Base-by-base conservation (phyloP, 148 eudicot species). In the Chenopodium formosanum region DNA sequence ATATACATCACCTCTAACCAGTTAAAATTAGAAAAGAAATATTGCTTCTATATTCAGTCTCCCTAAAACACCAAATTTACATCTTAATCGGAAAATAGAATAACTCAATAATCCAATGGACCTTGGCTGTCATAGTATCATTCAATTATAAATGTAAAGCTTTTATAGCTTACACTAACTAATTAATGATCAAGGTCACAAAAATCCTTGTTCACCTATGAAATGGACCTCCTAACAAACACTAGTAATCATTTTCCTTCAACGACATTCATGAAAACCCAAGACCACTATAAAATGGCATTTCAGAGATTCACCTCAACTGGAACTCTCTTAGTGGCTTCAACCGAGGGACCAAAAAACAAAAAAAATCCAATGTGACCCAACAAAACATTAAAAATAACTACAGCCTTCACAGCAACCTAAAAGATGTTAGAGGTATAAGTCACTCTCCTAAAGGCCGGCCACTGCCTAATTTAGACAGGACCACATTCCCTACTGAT, bases 121-220 rank as follows among this genome's bases (percentile, higher is more conserved):
- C 19, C 63, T 53, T 25, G 67, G 47, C 48, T 7, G 27, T 34
- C 48, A 27, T 27, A 27, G 29, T 27, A 0, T 27, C 29, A 58
- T 32, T 53, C 13, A 8, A 76, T 7, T 76, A 29, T 17, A n/a
- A 3, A 27, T 10, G 2, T 31, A 56, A 14, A n/a, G 37, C 1
- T 76, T 60, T 19, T 58, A 32, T 58, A 60, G 47, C 68, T 76
- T 20, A 29, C 27, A 71, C 12, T 75, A 56, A 50, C 40, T 0
- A 25, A 10, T 71, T 10, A 75, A 52, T 25, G 40, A 75, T 31
- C 40, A 71, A 9, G 46, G 64, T 75, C 46, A 75, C 78, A 71
- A 32, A 46, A 68, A 71, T 40, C 52, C 74, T 37, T 0, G 7
- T 71, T 22, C 74, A 71, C 5, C 20, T 44, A n/a, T 1, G 17